Conservation (phyloP, 768 basidiomycete genomes). For the Boletellus ananas region DNA sequence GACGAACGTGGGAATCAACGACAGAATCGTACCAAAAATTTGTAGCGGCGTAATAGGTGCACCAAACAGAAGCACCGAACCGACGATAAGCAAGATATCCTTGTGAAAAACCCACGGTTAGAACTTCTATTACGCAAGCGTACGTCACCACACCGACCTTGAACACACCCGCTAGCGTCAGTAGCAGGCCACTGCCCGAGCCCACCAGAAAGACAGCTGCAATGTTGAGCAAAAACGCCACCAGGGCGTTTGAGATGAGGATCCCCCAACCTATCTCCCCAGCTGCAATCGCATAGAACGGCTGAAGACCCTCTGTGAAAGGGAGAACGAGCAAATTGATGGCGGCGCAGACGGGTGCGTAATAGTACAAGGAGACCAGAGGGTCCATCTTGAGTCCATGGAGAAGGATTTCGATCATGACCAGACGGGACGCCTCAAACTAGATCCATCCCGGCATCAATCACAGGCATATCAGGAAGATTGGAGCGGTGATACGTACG, state of each 20-base stretch:
- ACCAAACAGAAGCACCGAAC: slow-evolving; percentile 85
- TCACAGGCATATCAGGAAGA: neutral
- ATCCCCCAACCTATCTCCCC: slow-evolving; percentile 61
- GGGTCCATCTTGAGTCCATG: slow-evolving; percentile 99
- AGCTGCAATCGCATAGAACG: slow-evolving; percentile 64
- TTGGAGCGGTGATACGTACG: slow-evolving; percentile 34
- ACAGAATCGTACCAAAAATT: slow-evolving; percentile 57
- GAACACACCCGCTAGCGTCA: slow-evolving; percentile 93
- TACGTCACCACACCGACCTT: slow-evolving; percentile 49
- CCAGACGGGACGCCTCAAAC: slow-evolving; percentile 93
- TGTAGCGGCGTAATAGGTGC: slow-evolving; percentile 79
- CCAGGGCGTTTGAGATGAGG: slow-evolving; percentile 76
- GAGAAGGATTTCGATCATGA: slow-evolving; percentile 93
- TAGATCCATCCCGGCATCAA: slow-evolving; percentile 25
- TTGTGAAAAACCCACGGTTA: slow-evolving; percentile 27
- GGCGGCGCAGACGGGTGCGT: slow-evolving; percentile 89
- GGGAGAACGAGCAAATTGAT: slow-evolving; percentile 86
- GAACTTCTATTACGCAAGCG: neutral
- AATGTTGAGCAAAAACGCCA: slow-evolving; percentile 88
- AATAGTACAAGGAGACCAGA: slow-evolving; percentile 92
- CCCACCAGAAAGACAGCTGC: slow-evolving; percentile 94
- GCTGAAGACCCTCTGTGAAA: slow-evolving; percentile 88
- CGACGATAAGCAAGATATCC: slow-evolving; percentile 93
- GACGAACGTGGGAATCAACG: neutral
- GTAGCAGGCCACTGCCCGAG: slow-evolving; percentile 79